These are phyloP conservation scores for Xerocomus potaroensis DNA, from an alignment of 768 basidiomycete genomes.

Conservation along the genomic window DNA sequence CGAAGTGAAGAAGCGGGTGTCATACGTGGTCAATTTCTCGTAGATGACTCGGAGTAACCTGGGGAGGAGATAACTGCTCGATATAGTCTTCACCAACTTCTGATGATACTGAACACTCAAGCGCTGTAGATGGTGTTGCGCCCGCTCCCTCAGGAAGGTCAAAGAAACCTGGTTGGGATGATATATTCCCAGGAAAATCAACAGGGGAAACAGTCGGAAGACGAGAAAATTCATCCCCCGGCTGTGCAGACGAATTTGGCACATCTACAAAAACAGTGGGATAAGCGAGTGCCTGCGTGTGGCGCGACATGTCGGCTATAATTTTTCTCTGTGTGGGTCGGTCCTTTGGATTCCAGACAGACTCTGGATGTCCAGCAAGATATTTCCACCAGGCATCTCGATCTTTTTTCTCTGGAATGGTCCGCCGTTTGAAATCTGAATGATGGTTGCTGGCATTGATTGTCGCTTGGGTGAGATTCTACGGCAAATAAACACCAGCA, in stretches of 20 bases:
- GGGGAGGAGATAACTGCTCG: conserved; percentile 36
- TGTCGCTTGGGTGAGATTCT: conserved; percentile 69
- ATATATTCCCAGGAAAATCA: neutral
- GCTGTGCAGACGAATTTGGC: neutral
- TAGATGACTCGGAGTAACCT: conserved; percentile 57
- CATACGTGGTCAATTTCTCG: conserved; percentile 64
- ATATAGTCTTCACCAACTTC: neutral
- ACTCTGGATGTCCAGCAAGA: conserved; percentile 61
- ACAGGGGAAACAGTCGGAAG: neutral
- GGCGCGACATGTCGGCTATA: conserved; percentile 4
- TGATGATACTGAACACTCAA: neutral
- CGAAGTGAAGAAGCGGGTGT: neutral
- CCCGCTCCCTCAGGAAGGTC: neutral
- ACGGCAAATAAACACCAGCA: conserved; percentile 6
- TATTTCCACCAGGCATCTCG: conserved; percentile 81
- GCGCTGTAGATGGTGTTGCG: neutral
- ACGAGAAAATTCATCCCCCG: conserved; percentile 1
- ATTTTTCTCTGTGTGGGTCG: conserved; percentile 12
- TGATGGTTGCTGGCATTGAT: conserved; percentile 27
- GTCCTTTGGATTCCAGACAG: conserved; percentile 53
- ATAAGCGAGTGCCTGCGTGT: conserved; percentile 38
- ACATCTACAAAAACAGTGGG: conserved; percentile 1
- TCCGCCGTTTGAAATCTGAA: conserved; percentile 21
- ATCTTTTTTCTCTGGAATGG: conserved; percentile 67
- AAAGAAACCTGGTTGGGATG: neutral